Evolutionary conservation across 2,329 filamentous ascomycete species (phyloP).

Genomic region (Trichocomaceae sp.): DNA sequence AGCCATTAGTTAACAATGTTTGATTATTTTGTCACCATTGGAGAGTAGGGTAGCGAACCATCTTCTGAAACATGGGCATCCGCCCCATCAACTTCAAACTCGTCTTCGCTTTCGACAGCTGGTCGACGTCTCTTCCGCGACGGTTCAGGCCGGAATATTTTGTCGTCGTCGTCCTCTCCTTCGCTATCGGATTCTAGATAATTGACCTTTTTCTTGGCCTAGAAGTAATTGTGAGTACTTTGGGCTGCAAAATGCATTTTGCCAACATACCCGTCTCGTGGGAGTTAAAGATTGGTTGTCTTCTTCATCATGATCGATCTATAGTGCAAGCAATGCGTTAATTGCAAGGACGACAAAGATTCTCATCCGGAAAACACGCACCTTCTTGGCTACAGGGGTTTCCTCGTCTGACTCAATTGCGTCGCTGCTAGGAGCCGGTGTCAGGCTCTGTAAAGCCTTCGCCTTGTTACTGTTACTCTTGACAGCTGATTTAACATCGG

Average conservation of each 20-base stretch:
- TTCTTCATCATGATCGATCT: slow-evolving; percentile 30
- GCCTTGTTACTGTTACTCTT: slow-evolving; percentile 18
- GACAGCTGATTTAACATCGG: slow-evolving; percentile 30
- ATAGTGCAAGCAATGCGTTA: neutral
- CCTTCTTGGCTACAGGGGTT: slow-evolving; percentile 34
- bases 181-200: slow-evolving; percentile 84
- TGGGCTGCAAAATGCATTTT: neutral
- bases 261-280: slow-evolving; percentile 59
- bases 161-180: slow-evolving; percentile 61
- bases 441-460: slow-evolving; percentile 48
- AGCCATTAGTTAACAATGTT: slow-evolving; percentile 13
- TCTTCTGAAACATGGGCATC: slow-evolving; percentile 44
- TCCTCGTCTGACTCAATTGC: slow-evolving; percentile 60
- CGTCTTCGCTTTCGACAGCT: slow-evolving; percentile 61
- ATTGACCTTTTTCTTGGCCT: slow-evolving; percentile 57
- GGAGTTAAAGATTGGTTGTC: slow-evolving; percentile 58
- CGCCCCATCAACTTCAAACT: slow-evolving; percentile 55
- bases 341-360: slow-evolving; percentile 32
- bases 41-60: slow-evolving; percentile 34
- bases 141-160: slow-evolving; percentile 55
- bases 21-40: neutral
- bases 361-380: slow-evolving; percentile 37
- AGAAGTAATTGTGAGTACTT: slow-evolving; percentile 3
- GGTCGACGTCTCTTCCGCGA: slow-evolving; percentile 55
- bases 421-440: slow-evolving; percentile 77